Evolutionary conservation across 768 basidiomycete species (phyloP).

Genomic region (Suillus clintonianus): DNA sequence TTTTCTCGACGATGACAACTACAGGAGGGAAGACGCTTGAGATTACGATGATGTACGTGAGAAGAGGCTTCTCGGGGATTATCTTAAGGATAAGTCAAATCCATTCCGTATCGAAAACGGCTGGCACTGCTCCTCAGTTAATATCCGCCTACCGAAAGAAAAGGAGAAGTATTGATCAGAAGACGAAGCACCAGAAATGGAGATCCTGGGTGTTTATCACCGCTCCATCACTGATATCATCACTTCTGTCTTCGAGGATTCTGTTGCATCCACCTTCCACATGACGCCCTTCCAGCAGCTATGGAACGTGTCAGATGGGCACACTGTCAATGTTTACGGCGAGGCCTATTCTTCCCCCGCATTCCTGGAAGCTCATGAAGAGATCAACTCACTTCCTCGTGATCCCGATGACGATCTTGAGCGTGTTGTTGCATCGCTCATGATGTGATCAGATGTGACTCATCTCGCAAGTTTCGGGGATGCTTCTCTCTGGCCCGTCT

Average conservation of each 20-base stretch:
- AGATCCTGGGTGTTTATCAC: constrained; percentile 14
- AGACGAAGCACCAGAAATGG: constrained; percentile 1
- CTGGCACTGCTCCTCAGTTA: constrained; percentile 5
- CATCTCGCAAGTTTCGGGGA: constrained; percentile 20
- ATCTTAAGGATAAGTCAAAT: neutral
- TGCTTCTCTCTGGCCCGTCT: constrained; percentile 17
- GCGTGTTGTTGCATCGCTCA: constrained; percentile 15
- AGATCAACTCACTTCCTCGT: constrained; percentile 8
- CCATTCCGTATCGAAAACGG: constrained; percentile 5
- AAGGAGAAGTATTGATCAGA: neutral
- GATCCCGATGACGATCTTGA: constrained; percentile 14
- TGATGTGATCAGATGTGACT: constrained; percentile 26
- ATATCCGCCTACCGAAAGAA: constrained; percentile 9
- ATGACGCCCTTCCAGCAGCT: constrained; percentile 23
- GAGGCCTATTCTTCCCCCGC: constrained; percentile 3
- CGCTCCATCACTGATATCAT: constrained; percentile 17
- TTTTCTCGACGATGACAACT: constrained; percentile 20
- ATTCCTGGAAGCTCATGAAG: neutral
- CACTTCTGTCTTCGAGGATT: constrained; percentile 6
- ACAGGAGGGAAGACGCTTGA: constrained; percentile 16
- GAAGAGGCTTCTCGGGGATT: neutral
- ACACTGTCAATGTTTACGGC: neutral
- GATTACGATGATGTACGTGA: constrained; percentile 18
- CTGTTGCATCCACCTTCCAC: constrained; percentile 14
- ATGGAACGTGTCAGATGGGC: constrained; percentile 13